A percentile compares a stretch with the other conserved stretches of the same genome.
phyloP scores from a whole-genome alignment of 768 basidiomycete genomes.

The Lentinula detonsa region DNA sequence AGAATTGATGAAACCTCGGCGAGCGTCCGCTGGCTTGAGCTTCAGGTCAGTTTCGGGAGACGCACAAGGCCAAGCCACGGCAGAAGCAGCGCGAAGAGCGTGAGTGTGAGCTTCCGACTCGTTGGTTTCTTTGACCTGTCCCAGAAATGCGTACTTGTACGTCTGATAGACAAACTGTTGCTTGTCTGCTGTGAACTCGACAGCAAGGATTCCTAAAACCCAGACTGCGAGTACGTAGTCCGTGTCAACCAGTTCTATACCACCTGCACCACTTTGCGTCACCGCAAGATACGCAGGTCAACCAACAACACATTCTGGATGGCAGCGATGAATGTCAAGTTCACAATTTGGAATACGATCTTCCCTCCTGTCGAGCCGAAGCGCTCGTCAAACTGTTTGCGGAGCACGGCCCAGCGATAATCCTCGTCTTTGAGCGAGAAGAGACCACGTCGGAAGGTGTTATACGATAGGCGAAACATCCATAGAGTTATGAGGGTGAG shows the following conservation, averaged over 20 bases:
- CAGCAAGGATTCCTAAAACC: slow-evolving; percentile 29
- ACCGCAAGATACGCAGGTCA: slow-evolving; percentile 52
- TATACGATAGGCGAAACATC: slow-evolving; percentile 32
- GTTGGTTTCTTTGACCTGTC: slow-evolving; percentile 19
- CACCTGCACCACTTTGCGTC: slow-evolving; percentile 45
- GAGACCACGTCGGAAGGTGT: slow-evolving; percentile 79
- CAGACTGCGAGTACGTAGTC: too few relatives aligned
- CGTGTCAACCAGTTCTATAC: not conserved
- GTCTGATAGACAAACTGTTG: slow-evolving; percentile 85
- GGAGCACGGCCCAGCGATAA: slow-evolving; percentile 84
- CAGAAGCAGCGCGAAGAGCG: not conserved
- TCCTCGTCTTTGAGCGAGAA: slow-evolving; percentile 78
- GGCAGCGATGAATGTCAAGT: slow-evolving; percentile 14
- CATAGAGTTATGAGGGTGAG: too few relatives aligned
- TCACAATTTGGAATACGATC: slow-evolving; percentile 46
- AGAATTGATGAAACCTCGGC: slow-evolving; percentile 17
- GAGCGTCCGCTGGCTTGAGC: slow-evolving; percentile 61
- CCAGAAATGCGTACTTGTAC: slow-evolving; percentile 57
- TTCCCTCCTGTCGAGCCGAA: slow-evolving; percentile 10
- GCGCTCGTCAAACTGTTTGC: slow-evolving; percentile 47
- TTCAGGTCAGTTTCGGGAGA: slow-evolving; percentile 19
- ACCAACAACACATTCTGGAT: slow-evolving; percentile 80
- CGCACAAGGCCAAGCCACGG: not conserved
- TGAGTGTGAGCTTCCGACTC: not conserved
- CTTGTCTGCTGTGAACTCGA: slow-evolving; percentile 87